Evolutionary conservation across 1,284 basidiomycete species (phyloP).

Genomic region (Trametes hirsuta): DNA sequence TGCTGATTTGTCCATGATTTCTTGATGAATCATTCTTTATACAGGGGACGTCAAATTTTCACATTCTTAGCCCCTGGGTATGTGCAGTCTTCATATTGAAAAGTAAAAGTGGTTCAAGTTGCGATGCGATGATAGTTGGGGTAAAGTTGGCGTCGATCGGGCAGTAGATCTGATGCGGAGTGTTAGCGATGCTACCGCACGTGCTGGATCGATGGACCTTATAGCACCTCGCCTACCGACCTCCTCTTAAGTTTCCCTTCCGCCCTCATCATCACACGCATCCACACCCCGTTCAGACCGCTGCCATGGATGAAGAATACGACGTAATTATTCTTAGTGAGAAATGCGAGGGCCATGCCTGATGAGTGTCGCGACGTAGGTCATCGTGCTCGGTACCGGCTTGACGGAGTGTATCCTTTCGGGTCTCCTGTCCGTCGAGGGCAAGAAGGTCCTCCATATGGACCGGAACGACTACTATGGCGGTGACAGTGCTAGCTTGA

Average conservation of each 20-base stretch:
- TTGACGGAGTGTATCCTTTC: conserved; percentile 99
- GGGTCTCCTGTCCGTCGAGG: conserved; percentile 95
- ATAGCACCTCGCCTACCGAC: conserved; percentile 18
- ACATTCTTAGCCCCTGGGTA: no score
- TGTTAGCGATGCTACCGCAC: conserved; percentile 19
- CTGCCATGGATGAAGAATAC: conserved; percentile 87
- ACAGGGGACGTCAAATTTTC: no score
- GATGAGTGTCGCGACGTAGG: conserved; percentile 48
- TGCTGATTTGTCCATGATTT: no score
- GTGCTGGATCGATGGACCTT: conserved; percentile 27
- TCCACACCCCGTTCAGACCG: conserved; percentile 9
- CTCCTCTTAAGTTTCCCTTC: conserved; percentile 6
- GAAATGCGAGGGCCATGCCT: background rate
- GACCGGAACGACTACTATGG: conserved; percentile 99
- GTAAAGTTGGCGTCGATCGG: no score
- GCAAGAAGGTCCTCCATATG: conserved; percentile 99
- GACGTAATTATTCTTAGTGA: conserved; percentile 54
- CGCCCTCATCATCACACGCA: conserved; percentile 15
- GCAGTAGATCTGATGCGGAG: no score
- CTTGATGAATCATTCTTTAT: no score
- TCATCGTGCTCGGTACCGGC: conserved; percentile 94
- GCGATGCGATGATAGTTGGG: no score
- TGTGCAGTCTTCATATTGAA: no score
- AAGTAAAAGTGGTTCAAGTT: no score
- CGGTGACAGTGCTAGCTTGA: conserved; percentile 95